phyloP scores from a whole-genome alignment of 2,329 filamentous ascomycete genomes.

The Plenodomus biglobosus region DNA sequence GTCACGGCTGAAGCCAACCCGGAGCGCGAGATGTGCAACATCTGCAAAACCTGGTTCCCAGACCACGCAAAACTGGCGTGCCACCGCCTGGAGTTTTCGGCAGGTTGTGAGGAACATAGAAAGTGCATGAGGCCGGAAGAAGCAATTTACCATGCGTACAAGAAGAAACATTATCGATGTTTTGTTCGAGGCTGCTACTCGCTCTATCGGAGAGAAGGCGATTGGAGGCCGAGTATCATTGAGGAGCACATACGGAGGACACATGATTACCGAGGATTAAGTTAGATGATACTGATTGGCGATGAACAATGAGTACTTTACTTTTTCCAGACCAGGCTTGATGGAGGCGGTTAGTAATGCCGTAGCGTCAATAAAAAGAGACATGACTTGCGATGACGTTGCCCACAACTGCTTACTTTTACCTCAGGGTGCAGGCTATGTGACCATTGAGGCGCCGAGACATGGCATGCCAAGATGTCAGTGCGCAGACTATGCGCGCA shows the following conservation, averaged over 20 bases:
- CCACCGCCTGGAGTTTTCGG: conserved; percentile 15
- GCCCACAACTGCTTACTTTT: too few relatives aligned
- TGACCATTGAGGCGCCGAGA: too few relatives aligned
- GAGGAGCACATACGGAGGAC: conserved; percentile 16
- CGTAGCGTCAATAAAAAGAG: too few relatives aligned
- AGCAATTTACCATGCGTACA: conserved; percentile 15
- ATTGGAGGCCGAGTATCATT: conserved; percentile 17
- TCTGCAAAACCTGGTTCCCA: conserved; percentile 20
- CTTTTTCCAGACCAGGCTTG: too few relatives aligned
- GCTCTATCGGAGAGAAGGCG: conserved; percentile 17
- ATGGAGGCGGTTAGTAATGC: too few relatives aligned
- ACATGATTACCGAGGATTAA: conserved; percentile 4
- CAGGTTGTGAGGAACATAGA: conserved; percentile 20
- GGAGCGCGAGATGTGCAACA: conserved; percentile 23
- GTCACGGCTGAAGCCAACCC: conserved; percentile 21
- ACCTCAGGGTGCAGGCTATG: too few relatives aligned
- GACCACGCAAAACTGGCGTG: conserved; percentile 8
- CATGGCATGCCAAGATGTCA: too few relatives aligned
- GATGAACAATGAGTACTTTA: too few relatives aligned
- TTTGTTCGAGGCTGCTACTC: conserved; percentile 24
- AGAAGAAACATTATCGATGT: conserved; percentile 20
- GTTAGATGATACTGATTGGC: not conserved
- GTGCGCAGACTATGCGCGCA: too few relatives aligned
- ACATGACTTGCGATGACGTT: too few relatives aligned
- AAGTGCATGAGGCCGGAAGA: conserved; percentile 23